Evolutionary conservation across 2,329 filamentous ascomycete genomes (phyloP).

Genomic region (Ilyonectria destructans): DNA sequence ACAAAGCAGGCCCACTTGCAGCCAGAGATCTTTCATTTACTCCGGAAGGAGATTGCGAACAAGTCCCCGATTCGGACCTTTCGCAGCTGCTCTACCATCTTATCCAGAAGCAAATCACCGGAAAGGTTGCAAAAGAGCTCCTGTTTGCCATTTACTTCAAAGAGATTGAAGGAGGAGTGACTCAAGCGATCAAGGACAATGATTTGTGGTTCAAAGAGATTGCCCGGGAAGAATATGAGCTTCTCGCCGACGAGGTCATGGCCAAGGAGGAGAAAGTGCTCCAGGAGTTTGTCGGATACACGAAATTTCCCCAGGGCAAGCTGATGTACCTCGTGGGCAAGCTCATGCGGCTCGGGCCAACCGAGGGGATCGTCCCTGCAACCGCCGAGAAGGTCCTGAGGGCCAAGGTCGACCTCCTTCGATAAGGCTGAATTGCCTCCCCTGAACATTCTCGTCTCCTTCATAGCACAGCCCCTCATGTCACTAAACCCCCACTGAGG

Average conservation of each 20-base stretch:
- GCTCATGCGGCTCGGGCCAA: constrained; percentile 69
- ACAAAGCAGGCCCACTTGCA: constrained; percentile 57
- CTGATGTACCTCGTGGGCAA: constrained; percentile 74
- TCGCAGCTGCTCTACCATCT: constrained; percentile 68
- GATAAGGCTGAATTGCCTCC: constrained; percentile 34
- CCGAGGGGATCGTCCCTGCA: constrained; percentile 70
- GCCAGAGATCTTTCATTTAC: constrained; percentile 58
- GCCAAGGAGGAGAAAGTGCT: constrained; percentile 65
- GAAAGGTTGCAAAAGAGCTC: constrained; percentile 72
- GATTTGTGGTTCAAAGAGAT: constrained; percentile 72
- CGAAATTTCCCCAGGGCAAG: constrained; percentile 70
- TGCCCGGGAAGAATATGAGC: constrained; percentile 62
- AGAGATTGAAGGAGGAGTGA: constrained; percentile 62
- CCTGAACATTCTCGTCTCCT: constrained; percentile 20
- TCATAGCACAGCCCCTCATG: constrained; percentile 33
- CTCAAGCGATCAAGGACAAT: constrained; percentile 62
- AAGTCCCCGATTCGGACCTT: constrained; percentile 64
- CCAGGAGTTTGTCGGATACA: constrained; percentile 61
- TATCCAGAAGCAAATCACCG: constrained; percentile 66
- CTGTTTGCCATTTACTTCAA: constrained; percentile 68
- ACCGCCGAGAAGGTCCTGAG: constrained; percentile 66
- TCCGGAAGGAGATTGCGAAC: constrained; percentile 63
- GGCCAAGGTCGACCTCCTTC: constrained; percentile 48
- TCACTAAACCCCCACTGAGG: constrained; percentile 33
- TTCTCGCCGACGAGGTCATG: constrained; percentile 62